Base-by-base conservation (phyloP, 2,329 filamentous ascomycete species). In the Dactylonectria macrodidyma region DNA sequence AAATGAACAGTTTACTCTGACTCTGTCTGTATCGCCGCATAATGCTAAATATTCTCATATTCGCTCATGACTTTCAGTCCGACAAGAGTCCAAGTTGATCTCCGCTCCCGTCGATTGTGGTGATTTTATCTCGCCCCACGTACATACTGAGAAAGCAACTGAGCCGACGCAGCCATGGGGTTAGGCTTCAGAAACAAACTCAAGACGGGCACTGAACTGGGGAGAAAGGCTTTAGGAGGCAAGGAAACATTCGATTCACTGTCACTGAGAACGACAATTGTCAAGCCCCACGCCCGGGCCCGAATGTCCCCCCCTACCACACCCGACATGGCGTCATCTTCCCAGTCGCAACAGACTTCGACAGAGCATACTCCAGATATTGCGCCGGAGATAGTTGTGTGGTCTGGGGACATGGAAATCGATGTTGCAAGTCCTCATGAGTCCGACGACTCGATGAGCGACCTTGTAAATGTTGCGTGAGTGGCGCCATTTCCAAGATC, bases 341-440 rank as follows among this genome's bases (percentile, higher is more conserved):
- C 69, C 70, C 78, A 73, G 70, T 78, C 78, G 67, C 81, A 77
- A 65, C 79, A 76, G 70, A 76, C 75, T 56, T 80, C 73, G 61
- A 79, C 79, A 24, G 78, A 81, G 52, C 69, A 75, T 24, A 72
- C 76, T 7, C 78, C 77, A 54, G 80, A 84, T 44, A 80, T 81
- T 38, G 81, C 79, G 3, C 78, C 81, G 4, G 83, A 84, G 67
- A 86, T 86, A 30, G 74, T 85, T 5, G 84, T 85, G 19, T 84
- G 83, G 79, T 84, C 82, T 34, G 83, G 81, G 62, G 77, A 81
- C 14, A 83, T 84, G 78, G 79, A 80, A 24, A 41, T 78, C 22
- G 73, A 75, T 48, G 68, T 61, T 24, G 47, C 61, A 7, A 75
- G 68, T 34, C 59, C 51, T 19, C 62, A 58, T 22, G 77, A 75